Base-by-base conservation (phyloP, 2,329 filamentous ascomycete species). In the Xylaria multiplex region DNA sequence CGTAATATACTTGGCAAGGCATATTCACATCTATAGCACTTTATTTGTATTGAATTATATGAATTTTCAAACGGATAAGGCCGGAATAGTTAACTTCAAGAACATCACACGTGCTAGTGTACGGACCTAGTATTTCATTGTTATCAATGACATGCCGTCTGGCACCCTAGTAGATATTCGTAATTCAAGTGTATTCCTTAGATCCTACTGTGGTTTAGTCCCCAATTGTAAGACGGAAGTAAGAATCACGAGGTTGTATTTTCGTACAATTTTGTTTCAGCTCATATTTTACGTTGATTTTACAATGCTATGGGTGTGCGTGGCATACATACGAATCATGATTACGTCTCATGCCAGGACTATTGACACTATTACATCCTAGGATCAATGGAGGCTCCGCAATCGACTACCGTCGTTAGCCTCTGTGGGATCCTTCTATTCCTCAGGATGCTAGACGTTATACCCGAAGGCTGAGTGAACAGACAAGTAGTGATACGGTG, bases 311-410 rank as follows among this genome's bases (percentile, higher is more conserved):
- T 43, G 48, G 40, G 11, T 13, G 24, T 46, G 58, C 49, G 30
- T n/a, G 54, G 58, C 49, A n/a, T 19, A n/a, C 49, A 11, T 46
- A 46, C 58, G 58, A 53, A 40, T 60, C 48, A 37, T 9, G 48
- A 8, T 60, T 52, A 46, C 58, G 58, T 54, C 32, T 50, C 46
- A 50, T 54, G 37, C 19, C 8, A 46, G 5, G 2, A 27, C 14
- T 50, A 43, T 59, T 52, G 43, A 16, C 16, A 9, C 19, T 19
- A 13, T 8, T 27, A 6, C 22, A 5, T 32, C 22, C 5, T 11
- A n/a, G 37, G 14, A 43, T 43, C 35, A 35, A 30, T 32, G 16
- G 24, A 43, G 8, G 35, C 13, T 52, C 46, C 22, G 22, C 16
- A 35, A 22, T 35, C 22, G 13, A 35, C 19, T 6, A 27, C 11